Evolutionary conservation across 768 basidiomycete genomes (phyloP).

Genomic region (Termitomyces sp.): DNA sequence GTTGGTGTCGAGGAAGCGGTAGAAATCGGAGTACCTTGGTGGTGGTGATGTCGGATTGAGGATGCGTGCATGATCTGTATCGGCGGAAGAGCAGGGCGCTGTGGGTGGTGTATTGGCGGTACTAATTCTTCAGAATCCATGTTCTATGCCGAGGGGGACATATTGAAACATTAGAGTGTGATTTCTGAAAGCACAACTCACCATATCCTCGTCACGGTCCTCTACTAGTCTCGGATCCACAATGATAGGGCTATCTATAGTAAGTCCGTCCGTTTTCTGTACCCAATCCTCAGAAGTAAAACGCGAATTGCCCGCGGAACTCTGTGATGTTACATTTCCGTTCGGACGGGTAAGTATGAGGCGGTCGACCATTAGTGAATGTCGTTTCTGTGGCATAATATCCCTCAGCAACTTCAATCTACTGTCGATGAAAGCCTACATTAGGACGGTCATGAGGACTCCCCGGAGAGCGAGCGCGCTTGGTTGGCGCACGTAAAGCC

Average conservation of each 20-base stretch:
- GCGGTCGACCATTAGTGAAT: slow-evolving; percentile 33
- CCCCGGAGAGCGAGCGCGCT: slow-evolving; percentile 62
- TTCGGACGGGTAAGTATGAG: slow-evolving; percentile 12
- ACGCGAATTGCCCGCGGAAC: slow-evolving; percentile 31
- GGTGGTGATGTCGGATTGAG: slow-evolving; percentile 3
- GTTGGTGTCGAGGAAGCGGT: slow-evolving; percentile 4
- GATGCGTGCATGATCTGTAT: slow-evolving; percentile 8
- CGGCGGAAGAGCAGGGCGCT: slow-evolving; percentile 8
- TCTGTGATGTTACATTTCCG: slow-evolving; percentile 8
- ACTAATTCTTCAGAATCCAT: slow-evolving; percentile 22
- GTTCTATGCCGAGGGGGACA: slow-evolving; percentile 14
- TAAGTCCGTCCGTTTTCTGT: slow-evolving; percentile 57
- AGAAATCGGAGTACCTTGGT: slow-evolving; percentile 9
- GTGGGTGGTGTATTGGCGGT: not conserved
- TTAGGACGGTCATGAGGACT: slow-evolving; percentile 46
- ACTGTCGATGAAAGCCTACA: slow-evolving; percentile 30
- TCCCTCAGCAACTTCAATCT: not conserved
- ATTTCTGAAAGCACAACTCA: slow-evolving; percentile 39
- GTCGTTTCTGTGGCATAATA: slow-evolving; percentile 49
- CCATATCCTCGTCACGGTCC: slow-evolving; percentile 48
- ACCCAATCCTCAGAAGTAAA: slow-evolving; percentile 72
- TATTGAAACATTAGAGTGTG: not conserved
- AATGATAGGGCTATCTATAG: slow-evolving; percentile 51
- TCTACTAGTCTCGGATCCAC: slow-evolving; percentile 5
- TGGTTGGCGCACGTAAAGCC: slow-evolving; percentile 28